Evolutionary conservation across 345 rosid genomes (phyloP), one percentile per base, ranked within the genome.

Genomic region (Boechera divaricarpa): DNA sequence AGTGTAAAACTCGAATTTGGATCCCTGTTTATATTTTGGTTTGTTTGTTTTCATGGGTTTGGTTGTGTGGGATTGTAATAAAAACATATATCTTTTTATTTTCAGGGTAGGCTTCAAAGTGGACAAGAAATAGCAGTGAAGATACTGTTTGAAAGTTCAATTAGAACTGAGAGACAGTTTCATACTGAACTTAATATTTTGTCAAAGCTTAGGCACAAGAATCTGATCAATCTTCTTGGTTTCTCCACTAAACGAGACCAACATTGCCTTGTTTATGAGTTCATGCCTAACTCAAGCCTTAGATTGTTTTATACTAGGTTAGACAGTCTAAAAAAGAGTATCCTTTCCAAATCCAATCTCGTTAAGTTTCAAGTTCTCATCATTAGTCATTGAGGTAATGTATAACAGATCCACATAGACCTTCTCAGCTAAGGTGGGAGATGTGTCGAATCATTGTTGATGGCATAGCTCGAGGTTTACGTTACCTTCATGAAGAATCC

Each of bases 141-240:
- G 54, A 81, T 73, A 56, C 60, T 82, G 18, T 66, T 81, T 28
- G 57, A 21, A 26, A 31, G 35, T 33, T 83, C 86, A 56, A 8
- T 0, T 33, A 13, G 13, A 54, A 10, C 5, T 4, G 28, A n/a
- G n/a, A 54, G 11, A 44, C 7, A 12, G 10, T 29, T 72, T 16
- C 33, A 18, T 29, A 57, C 29, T 1, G 87, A 86, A 69, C 66
- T 85, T 47, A 28, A 62, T 11, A 60, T 89, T 16, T 51, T 87
- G 56, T 60, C 80, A 64, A 86, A 80, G 62, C 89, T 90, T 29
- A 88, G 79, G 70, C 92, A 85, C 74, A 85, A 70, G 73, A 87
- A 86, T 76, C 86, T 84, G 7, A 86, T 87, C 38, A 75, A 73
- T 58, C 87, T 87, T 67, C 81, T 87, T 6, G 91, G 94, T 16